These are phyloP conservation scores for Linum lewisii DNA, from an alignment of 345 rosid genomes.

Conservation along the genomic window DNA sequence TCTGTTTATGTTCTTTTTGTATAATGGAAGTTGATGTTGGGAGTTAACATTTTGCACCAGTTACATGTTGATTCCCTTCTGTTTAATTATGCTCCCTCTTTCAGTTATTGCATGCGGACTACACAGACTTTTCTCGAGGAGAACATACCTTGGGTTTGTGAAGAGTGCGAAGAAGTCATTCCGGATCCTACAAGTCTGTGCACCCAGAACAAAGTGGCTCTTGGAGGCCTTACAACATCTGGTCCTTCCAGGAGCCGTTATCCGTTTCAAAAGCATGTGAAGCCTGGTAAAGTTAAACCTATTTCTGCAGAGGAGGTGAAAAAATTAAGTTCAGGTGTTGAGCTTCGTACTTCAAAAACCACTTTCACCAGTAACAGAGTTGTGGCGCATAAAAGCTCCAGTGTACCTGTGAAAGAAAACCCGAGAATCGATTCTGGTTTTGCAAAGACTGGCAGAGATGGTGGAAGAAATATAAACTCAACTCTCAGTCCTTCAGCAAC, in stretches of 20 bases:
- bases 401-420: neutral
- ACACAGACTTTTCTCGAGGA: neutral
- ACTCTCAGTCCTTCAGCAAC: neutral
- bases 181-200: neutral
- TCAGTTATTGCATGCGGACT: neutral
- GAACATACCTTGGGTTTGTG: neutral
- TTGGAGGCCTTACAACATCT: neutral
- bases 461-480: neutral
- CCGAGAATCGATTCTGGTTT: neutral
- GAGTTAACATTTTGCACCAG: neutral
- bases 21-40: neutral
- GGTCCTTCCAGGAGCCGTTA: neutral
- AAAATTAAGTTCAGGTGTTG: neutral
- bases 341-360: neutral
- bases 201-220: neutral
- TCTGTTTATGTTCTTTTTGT: neutral
- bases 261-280: neutral
- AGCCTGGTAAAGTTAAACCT: neutral
- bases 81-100: no score
- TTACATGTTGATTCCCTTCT: no score
- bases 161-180: neutral
- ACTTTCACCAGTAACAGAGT: neutral
- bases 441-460: neutral
- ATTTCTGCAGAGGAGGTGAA: neutral
- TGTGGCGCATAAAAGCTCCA: neutral